Conservation (phyloP, 2,329 filamentous ascomycete species). For the Orbilia javanica region DNA sequence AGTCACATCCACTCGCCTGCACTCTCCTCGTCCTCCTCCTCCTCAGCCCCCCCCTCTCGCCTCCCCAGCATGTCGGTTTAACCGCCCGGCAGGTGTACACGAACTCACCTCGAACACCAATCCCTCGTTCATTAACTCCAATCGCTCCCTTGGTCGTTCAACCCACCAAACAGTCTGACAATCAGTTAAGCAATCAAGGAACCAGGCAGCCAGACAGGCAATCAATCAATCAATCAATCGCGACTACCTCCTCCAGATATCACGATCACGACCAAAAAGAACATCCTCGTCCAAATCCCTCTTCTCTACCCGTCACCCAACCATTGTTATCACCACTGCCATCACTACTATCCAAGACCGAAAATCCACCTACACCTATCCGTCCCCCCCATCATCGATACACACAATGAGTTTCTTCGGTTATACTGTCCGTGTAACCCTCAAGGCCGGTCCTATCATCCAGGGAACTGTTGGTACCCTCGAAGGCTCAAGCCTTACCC, state of each 20-base stretch:
- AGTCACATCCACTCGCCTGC: not conserved
- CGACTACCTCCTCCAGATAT: not conserved
- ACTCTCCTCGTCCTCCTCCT: not conserved
- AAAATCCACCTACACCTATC: not conserved
- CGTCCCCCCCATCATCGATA: not conserved
- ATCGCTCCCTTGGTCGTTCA: not conserved
- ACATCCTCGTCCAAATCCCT: not conserved
- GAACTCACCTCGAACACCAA: not conserved
- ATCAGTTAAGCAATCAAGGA: too few relatives aligned
- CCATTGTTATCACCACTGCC: not conserved
- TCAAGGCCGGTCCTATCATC: slow-evolving; percentile 76
- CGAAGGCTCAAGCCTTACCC: slow-evolving; percentile 76
- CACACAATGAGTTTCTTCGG: slow-evolving; percentile 73
- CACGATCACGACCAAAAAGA: too few relatives aligned
- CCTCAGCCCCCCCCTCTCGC: not conserved
- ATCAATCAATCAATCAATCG: not conserved
- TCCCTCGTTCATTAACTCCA: not conserved
- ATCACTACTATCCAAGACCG: not conserved
- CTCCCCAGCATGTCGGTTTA: slow-evolving; percentile 3
- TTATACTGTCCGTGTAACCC: slow-evolving; percentile 79
- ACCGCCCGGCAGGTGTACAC: slow-evolving; percentile 11
- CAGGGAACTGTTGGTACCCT: slow-evolving; percentile 79
- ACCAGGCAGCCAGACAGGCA: too few relatives aligned
- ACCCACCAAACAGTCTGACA: too few relatives aligned
- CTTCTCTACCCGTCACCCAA: too few relatives aligned